These are phyloP conservation scores for Geotrichum cucujoidarum DNA, from an alignment of 1,139 yeast species.

Conservation along the genomic window DNA sequence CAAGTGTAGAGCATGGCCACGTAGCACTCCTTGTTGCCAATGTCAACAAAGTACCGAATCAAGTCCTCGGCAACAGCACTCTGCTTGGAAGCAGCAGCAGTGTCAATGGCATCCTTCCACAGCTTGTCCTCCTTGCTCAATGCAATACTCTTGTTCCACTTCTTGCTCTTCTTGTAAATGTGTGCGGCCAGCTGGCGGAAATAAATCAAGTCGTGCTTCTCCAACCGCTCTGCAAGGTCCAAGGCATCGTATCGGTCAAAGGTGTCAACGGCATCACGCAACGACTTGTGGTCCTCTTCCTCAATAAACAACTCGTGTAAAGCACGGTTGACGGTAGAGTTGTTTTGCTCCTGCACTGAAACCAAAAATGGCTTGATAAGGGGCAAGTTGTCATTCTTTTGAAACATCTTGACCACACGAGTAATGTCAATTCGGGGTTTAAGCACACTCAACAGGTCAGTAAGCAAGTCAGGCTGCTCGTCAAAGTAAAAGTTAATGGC, in stretches of 20 bases:
- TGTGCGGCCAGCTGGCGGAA: slow-evolving; percentile 96
- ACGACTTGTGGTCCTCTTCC: slow-evolving; percentile 90
- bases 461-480: slow-evolving; percentile 86
- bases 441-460: slow-evolving; percentile 77
- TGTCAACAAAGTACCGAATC: slow-evolving; percentile 87
- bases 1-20: slow-evolving; percentile 85
- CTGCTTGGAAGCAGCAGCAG: slow-evolving; percentile 80
- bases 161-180: slow-evolving; percentile 88
- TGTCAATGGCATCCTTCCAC: slow-evolving; percentile 91
- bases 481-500: slow-evolving; percentile 91
- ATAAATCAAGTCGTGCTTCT: slow-evolving; percentile 82
- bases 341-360: slow-evolving; percentile 85
- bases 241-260: slow-evolving; percentile 89
- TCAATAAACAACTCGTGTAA: slow-evolving; percentile 93
- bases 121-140: slow-evolving; percentile 86
- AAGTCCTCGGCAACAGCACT: slow-evolving; percentile 83
- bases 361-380: slow-evolving; percentile 91
- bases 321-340: slow-evolving; percentile 87
- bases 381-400: slow-evolving; percentile 92
- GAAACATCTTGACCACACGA: slow-evolving; percentile 91
- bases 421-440: slow-evolving; percentile 92
- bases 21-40: slow-evolving; percentile 94
- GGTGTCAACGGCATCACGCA: slow-evolving; percentile 80
- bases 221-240: slow-evolving; percentile 88
- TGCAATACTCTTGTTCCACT: slow-evolving; percentile 83